These are phyloP conservation scores for Ailanthus altissimus DNA, from an alignment of 345 rosid species.

Conservation along the genomic window DNA sequence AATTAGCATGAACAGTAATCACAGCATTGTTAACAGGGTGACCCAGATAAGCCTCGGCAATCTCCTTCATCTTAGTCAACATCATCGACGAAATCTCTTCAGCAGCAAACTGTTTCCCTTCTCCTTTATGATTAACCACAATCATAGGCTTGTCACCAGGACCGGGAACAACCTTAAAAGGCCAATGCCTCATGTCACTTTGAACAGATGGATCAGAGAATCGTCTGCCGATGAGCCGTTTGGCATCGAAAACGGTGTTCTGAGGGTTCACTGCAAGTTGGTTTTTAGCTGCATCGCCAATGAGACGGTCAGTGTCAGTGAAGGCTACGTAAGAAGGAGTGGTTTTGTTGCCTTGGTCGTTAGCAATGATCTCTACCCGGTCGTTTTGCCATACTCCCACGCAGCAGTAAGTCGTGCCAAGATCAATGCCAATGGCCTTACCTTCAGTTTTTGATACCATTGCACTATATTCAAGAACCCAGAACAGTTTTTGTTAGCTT, in stretches of 20 bases:
- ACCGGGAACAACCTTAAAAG: slow-evolving; percentile 27
- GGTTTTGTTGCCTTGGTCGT: slow-evolving; percentile 44
- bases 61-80: slow-evolving; percentile 30
- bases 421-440: slow-evolving; percentile 39
- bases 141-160: slow-evolving; percentile 25
- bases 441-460: slow-evolving; percentile 20
- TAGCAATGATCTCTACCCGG: slow-evolving; percentile 42
- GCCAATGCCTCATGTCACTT: slow-evolving; percentile 36
- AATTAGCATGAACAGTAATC: slow-evolving; percentile 31
- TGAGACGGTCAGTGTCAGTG: slow-evolving; percentile 39
- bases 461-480: background rate
- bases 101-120: slow-evolving; percentile 1
- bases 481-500: background rate
- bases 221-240: slow-evolving; percentile 35
- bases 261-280: slow-evolving; percentile 43
- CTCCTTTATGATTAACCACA: slow-evolving; percentile 29
- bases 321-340: slow-evolving; percentile 44
- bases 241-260: slow-evolving; percentile 40
- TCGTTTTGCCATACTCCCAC: slow-evolving; percentile 39
- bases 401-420: slow-evolving; percentile 44
- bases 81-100: slow-evolving; percentile 38
- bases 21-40: slow-evolving; percentile 26
- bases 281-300: slow-evolving; percentile 43
- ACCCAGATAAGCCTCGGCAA: slow-evolving; percentile 21
- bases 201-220: slow-evolving; percentile 30